Evolutionary conservation across 2,329 filamentous ascomycete genomes (phyloP).

Genomic region (Knoxdaviesia capensis): DNA sequence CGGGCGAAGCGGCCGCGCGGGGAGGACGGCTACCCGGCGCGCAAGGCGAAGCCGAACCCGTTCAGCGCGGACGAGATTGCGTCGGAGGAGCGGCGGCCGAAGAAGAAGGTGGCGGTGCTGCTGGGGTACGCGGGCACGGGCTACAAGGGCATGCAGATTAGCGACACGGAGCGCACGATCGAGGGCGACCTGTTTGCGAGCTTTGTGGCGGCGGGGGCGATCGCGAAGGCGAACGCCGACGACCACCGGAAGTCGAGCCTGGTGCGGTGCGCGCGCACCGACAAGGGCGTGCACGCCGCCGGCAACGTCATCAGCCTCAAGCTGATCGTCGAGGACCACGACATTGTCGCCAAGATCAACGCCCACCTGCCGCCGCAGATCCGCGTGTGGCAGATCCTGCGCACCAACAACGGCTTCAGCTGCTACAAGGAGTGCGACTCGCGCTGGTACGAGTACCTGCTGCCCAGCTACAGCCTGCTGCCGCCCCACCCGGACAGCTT

Average conservation of each 20-base stretch:
- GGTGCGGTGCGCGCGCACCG: constrained; percentile 82
- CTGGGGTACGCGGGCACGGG: constrained; percentile 92
- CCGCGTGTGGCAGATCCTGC: constrained; percentile 80
- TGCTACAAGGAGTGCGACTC: constrained; percentile 92
- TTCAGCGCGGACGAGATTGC: constrained; percentile 66
- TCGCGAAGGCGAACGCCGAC: constrained; percentile 90
- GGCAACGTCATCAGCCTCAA: constrained; percentile 92
- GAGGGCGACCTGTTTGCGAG: constrained; percentile 89
- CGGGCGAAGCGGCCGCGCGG: constrained; percentile 4
- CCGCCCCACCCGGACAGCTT: constrained; percentile 81
- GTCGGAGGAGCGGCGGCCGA: constrained; percentile 68
- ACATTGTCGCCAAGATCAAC: constrained; percentile 86
- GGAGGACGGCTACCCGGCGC: constrained; percentile 4
- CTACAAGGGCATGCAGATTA: constrained; percentile 94
- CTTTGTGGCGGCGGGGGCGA: constrained; percentile 76
- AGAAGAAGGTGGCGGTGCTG: constrained; percentile 90
- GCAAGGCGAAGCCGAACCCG: constrained; percentile 16
- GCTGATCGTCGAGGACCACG: constrained; percentile 78
- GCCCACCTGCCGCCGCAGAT: constrained; percentile 69
- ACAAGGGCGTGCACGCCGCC: constrained; percentile 93
- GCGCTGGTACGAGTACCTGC: constrained; percentile 90
- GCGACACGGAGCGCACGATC: constrained; percentile 68
- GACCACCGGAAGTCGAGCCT: constrained; percentile 94
- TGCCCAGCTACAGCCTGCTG: constrained; percentile 81
- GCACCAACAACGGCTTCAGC: constrained; percentile 79